Conservation (phyloP, 768 basidiomycete species). For the Leccinum disarticulatum region DNA sequence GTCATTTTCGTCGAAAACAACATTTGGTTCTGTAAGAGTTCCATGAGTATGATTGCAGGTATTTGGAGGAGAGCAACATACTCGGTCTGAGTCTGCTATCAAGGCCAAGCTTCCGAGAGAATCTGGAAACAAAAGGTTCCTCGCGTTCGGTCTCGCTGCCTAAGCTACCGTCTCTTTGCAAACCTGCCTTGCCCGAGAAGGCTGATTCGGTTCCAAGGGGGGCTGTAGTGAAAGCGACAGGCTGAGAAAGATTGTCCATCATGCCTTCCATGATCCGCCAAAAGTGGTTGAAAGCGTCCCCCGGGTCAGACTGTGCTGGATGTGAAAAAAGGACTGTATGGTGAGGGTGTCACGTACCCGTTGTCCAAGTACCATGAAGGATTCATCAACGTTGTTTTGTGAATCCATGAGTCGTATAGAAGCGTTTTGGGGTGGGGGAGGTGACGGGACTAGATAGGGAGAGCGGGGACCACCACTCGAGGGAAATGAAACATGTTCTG, state of each 20-base stretch:
- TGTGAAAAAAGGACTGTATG: background rate
- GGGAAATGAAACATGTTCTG: slow-evolving; percentile 25
- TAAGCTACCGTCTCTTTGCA: slow-evolving; percentile 49
- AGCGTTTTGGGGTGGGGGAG: slow-evolving; percentile 46
- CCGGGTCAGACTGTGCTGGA: slow-evolving; percentile 63
- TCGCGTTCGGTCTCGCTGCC: slow-evolving; percentile 71
- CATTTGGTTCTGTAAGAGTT: slow-evolving; percentile 19
- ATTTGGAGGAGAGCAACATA: slow-evolving; percentile 5
- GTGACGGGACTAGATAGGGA: slow-evolving; percentile 39
- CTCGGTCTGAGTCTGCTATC: slow-evolving; percentile 23
- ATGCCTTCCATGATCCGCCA: slow-evolving; percentile 88
- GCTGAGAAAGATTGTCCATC: slow-evolving; percentile 82
- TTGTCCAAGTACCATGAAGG: slow-evolving; percentile 86
- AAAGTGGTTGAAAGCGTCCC: slow-evolving; percentile 86
- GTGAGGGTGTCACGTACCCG: slow-evolving; percentile 43
- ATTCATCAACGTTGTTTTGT: slow-evolving; percentile 74
- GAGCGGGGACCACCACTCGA: slow-evolving; percentile 14
- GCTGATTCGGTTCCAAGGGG: slow-evolving; percentile 54
- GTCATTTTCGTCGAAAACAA: slow-evolving; percentile 48
- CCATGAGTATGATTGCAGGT: slow-evolving; percentile 8
- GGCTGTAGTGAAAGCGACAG: slow-evolving; percentile 76
- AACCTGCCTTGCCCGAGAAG: slow-evolving; percentile 23
- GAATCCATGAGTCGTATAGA: slow-evolving; percentile 44
- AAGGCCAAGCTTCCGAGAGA: slow-evolving; percentile 45
- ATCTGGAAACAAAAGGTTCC: slow-evolving; percentile 57